Base-by-base conservation (phyloP, 1,139 yeast genomes). In the Taphrina wiesneri region DNA sequence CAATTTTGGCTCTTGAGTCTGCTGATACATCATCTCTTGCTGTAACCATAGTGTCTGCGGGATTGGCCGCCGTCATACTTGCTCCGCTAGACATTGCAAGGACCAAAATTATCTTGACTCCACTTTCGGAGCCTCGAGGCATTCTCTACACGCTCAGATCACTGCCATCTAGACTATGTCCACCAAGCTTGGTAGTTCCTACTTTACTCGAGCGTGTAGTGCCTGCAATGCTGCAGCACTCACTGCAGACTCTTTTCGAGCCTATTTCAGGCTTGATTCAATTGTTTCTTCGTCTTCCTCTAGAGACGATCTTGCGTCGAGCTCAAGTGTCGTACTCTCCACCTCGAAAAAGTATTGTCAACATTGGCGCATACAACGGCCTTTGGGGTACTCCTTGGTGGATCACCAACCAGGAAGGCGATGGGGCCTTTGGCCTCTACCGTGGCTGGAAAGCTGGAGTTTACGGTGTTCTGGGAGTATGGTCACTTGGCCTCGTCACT, bases 21-120 rank as follows among this genome's bases (percentile, higher is more conserved):
- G 82, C 90, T 30, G 96, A 88, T 73, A 87, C 85, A 67, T 79
- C 83, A 63, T 86, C 96, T 17, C 79, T 91, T 28, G 77, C 85
- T 67, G 79, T 90, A 21, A 86, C 90, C 0, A 82, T 91, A 1
- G 77, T 85, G 45, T 93, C 96, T 0, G 83, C 90, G 63, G 85
- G 90, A 0, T 74, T 88, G 46, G 86, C 97, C 0, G 90, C 92
- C 0, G 75, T 91, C n/a, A 73, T 89, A 2, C 80, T 93, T 63
- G 84, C 93, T 68, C 98, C 97, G 0, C 76, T 93, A 53, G 96
- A 90, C 72, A 79, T 91, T 68, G 87, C 92, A 52, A 85, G 92
- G 68, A 86, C 95, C 47, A 83, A 88, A 43, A 60, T 49, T 51
- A 60, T 60, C 13, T 41, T 53, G 15, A 60, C 64, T 13, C 64